Conservation (phyloP, 2,329 filamentous ascomycete species). For the Anisogramma anomala region DNA sequence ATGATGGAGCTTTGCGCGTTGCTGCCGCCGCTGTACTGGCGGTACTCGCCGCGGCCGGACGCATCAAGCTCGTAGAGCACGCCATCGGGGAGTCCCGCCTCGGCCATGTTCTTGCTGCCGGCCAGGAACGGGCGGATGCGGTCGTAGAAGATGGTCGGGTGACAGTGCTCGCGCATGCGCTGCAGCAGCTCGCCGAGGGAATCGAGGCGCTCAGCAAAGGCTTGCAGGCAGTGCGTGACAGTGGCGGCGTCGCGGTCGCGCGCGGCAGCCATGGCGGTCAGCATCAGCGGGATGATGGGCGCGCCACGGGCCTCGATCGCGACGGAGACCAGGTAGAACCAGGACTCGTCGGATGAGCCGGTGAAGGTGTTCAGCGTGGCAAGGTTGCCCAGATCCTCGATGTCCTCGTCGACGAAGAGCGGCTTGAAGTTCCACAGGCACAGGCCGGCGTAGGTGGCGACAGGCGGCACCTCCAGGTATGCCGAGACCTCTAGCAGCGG, state of each 20-base stretch:
- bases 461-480: conserved; percentile 74
- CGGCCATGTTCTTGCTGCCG: conserved; percentile 94
- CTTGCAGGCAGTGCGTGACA: conserved; percentile 65
- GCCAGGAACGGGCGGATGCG: conserved; percentile 92
- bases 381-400: conserved; percentile 78
- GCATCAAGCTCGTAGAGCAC: conserved; percentile 73
- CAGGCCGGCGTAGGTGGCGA: conserved; percentile 85
- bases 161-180: conserved; percentile 91
- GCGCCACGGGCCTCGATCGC: conserved; percentile 90
- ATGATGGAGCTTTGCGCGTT: conserved; percentile 96
- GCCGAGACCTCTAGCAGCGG: conserved; percentile 69
- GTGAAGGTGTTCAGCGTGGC: conserved; percentile 84
- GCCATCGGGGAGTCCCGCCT: conserved; percentile 78
- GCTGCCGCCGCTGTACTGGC: conserved; percentile 84
- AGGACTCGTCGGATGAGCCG: conserved; percentile 89
- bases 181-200: conserved; percentile 69
- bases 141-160: conserved; percentile 89
- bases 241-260: conserved; percentile 55
- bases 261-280: conserved; percentile 73
- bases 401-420: conserved; percentile 69
- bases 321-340: conserved; percentile 94
- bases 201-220: conserved; percentile 78
- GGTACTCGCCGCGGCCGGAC: conserved; percentile 54
- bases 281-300: conserved; percentile 77
- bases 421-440: conserved; percentile 97